These are phyloP conservation scores for Arthrobotrys megalospora DNA, from an alignment of 2,329 filamentous ascomycete genomes.

Conservation along the genomic window DNA sequence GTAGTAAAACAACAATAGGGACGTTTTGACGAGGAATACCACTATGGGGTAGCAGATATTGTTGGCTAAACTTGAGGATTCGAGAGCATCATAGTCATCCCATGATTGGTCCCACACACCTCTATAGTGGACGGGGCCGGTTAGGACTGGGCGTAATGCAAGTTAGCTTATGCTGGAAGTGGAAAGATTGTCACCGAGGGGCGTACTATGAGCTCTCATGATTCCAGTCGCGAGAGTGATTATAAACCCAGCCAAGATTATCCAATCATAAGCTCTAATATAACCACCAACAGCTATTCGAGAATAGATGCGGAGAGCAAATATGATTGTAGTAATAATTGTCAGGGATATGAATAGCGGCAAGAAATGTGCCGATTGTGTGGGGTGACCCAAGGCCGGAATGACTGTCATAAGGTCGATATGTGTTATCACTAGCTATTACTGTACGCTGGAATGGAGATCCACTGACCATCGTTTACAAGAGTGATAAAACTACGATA, in stretches of 20 bases:
- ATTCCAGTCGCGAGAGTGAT: conserved; percentile 16
- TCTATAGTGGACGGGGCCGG: conserved; percentile 25
- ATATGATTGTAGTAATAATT: conserved; percentile 3
- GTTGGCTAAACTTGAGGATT: conserved; percentile 25
- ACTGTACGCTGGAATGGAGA: neutral
- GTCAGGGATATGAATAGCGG: conserved; percentile 17
- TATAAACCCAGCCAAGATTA: conserved; percentile 16
- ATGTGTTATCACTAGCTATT: neutral
- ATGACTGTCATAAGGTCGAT: neutral
- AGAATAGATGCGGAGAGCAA: conserved; percentile 27
- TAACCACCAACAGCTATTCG: neutral
- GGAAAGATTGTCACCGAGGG: neutral
- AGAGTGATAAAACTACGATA: conserved; percentile 1
- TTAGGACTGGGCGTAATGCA: neutral
- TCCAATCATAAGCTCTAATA: conserved; percentile 36
- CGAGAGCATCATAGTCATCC: conserved; percentile 27
- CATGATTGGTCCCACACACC: conserved; percentile 27
- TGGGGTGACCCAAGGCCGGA: conserved; percentile 10
- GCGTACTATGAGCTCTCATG: conserved; percentile 21
- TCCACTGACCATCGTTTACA: conserved; percentile 15
- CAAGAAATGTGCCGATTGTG: conserved; percentile 21
- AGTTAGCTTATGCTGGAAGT: neutral
- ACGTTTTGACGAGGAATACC: conserved; percentile 32
- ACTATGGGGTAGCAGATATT: conserved; percentile 30
- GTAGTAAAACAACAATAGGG: conserved; percentile 34